Evolutionary conservation across 2,329 filamentous ascomycete species (phyloP).

Genomic region (Botrytis pseudocinerea): DNA sequence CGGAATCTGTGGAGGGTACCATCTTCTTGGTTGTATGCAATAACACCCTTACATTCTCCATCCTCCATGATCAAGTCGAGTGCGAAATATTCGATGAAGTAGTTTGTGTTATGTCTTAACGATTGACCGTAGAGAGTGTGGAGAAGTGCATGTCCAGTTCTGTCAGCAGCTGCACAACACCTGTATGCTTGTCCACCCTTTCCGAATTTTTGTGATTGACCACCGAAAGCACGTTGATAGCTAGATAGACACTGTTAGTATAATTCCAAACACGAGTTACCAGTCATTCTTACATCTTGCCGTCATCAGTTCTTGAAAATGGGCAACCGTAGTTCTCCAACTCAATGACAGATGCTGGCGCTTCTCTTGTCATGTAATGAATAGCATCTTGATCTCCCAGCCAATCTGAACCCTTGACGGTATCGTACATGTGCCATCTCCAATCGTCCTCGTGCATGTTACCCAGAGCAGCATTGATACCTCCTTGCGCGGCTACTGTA

Average conservation of each 20-base stretch:
- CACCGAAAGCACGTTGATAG: conserved; percentile 51
- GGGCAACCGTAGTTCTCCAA: conserved; percentile 97
- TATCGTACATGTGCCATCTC: conserved; percentile 99
- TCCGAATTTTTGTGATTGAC: conserved; percentile 49
- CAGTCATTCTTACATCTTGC: conserved; percentile 69
- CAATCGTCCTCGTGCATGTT: conserved; percentile 95
- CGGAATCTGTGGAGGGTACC: conserved; percentile 48
- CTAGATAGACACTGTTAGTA: conserved; percentile 45
- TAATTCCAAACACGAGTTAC: neutral
- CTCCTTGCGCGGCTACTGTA: conserved; percentile 67
- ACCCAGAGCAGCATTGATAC: conserved; percentile 60
- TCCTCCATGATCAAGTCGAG: conserved; percentile 51
- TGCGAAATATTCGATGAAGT: conserved; percentile 53
- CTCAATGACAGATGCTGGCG: conserved; percentile 87
- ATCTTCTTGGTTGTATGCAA: conserved; percentile 44
- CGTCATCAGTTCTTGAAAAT: conserved; percentile 94
- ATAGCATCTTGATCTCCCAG: conserved; percentile 96
- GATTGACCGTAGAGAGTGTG: conserved; percentile 53
- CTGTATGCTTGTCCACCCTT: conserved; percentile 51
- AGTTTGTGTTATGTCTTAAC: conserved; percentile 49
- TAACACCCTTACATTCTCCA: conserved; percentile 49
- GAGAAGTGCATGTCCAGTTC: conserved; percentile 52
- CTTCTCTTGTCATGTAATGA: conserved; percentile 97
- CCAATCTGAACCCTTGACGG: conserved; percentile 97
- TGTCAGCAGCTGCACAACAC: conserved; percentile 41